A percentile compares a stretch with the other conserved stretches of the same genome.
Conservation (phyloP, 2,329 filamentous ascomycete species). For the Fusarium sp. region DNA sequence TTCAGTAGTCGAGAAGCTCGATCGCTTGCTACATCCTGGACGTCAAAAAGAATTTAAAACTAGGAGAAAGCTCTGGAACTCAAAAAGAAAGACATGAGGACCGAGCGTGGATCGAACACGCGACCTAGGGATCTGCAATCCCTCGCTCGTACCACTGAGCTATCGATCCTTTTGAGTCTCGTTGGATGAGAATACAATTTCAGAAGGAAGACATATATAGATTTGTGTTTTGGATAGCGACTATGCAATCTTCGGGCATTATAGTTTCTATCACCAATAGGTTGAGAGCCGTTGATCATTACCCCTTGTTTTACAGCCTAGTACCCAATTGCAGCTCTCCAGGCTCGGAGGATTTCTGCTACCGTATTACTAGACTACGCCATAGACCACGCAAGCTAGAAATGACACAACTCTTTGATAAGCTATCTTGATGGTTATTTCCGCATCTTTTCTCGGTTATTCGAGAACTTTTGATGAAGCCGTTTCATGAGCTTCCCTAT, state of each 20-base stretch:
- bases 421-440: not conserved
- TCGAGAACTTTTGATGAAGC: not conserved
- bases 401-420: not conserved
- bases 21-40: no score
- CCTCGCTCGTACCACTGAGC: slow-evolving; percentile 45
- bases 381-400: not conserved
- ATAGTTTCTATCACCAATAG: no score
- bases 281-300: not conserved
- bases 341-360: not conserved
- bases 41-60: not conserved
- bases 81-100: slow-evolving; percentile 10
- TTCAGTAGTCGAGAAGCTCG: not conserved
- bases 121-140: slow-evolving; percentile 46
- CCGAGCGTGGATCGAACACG: slow-evolving; percentile 45
- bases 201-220: accelerated
- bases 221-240: no score
- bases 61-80: not conserved
- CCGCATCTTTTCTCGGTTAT: not conserved
- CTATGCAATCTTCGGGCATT: no score
- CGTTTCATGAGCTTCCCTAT: slow-evolving; percentile 17
- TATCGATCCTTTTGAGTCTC: slow-evolving; percentile 28
- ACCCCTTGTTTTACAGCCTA: not conserved
- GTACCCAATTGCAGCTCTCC: no score
- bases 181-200: accelerated
- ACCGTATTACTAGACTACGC: not conserved